Evolutionary conservation across 2,329 filamentous ascomycete genomes (phyloP).

Genomic region (Chaetomiaceae sp.): DNA sequence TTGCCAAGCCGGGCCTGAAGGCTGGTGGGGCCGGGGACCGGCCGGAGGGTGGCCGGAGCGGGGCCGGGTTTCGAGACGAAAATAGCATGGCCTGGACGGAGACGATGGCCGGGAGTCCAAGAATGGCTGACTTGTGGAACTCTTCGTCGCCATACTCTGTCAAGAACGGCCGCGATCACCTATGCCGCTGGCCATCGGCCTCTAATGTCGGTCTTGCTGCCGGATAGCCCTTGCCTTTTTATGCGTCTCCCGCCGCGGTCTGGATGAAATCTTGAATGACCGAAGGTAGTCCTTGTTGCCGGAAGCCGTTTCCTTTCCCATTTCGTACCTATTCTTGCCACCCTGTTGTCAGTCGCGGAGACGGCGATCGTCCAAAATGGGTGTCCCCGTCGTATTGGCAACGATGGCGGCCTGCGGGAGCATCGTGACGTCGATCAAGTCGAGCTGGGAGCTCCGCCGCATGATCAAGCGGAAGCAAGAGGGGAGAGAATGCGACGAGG

Average conservation of each 20-base stretch:
- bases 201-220: no score
- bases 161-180: no score
- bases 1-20: conserved; percentile 13
- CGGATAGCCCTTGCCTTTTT: conserved; percentile 12
- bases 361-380: conserved; percentile 19
- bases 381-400: conserved; percentile 24
- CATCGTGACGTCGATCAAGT: conserved; percentile 30
- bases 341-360: neutral
- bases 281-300: neutral
- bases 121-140: neutral
- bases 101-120: neutral
- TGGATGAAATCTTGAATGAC: neutral
- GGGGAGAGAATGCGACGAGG: conserved; percentile 21
- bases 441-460: conserved; percentile 29
- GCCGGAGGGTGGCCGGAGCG: conserved; percentile 2
- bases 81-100: neutral
- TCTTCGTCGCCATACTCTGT: neutral
- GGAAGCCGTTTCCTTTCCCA: neutral
- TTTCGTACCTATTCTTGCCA: neutral
- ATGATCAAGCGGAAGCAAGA: conserved; percentile 30
- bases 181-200: neutral
- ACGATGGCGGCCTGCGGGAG: conserved; percentile 30
- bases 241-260: neutral
- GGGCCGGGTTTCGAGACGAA: conserved; percentile 9
- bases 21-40: neutral